phyloP scores from a whole-genome alignment of 306 rosid species.

The Vigna angularis region DNA sequence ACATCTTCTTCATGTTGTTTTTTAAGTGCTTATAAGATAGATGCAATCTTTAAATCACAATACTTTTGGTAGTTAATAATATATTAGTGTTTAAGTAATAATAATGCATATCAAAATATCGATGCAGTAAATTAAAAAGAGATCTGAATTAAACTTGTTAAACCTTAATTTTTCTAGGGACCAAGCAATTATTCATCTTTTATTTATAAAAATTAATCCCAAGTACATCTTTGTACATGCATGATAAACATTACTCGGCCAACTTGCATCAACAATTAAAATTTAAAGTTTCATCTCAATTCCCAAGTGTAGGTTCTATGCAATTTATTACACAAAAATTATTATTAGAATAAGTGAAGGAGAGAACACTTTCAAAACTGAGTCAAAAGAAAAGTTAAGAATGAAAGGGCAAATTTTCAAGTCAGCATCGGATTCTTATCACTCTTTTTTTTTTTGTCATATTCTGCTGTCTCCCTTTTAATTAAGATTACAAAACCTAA shows the following conservation, averaged over 20 bases:
- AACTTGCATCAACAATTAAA: background rate
- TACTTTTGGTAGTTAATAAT: too few relatives aligned
- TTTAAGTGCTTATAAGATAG: too few relatives aligned
- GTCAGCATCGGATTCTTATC: constrained; percentile 54
- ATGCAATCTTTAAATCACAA: background rate
- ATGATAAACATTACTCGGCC: background rate
- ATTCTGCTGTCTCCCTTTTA: constrained; percentile 19
- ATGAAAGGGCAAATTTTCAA: constrained; percentile 4
- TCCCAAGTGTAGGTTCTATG: background rate
- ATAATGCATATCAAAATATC: too few relatives aligned
- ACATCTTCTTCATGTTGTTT: background rate
- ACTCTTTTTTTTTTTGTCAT: constrained; percentile 4
- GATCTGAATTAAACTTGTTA: too few relatives aligned
- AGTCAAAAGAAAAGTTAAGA: background rate
- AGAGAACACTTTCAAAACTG: constrained; percentile 10
- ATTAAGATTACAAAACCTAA: constrained; percentile 35
- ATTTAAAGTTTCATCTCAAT: background rate
- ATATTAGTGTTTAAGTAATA: too few relatives aligned
- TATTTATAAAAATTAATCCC: background rate
- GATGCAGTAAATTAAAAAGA: too few relatives aligned
- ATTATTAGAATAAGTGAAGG: background rate
- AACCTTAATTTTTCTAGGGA: background rate
- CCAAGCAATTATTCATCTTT: background rate
- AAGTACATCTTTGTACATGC: background rate
- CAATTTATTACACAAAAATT: background rate